Evolutionary conservation across 495 filamentous ascomycete genomes (phyloP), one percentile per base, ranked within the genome.

Genomic region (Podospora fimiseda): DNA sequence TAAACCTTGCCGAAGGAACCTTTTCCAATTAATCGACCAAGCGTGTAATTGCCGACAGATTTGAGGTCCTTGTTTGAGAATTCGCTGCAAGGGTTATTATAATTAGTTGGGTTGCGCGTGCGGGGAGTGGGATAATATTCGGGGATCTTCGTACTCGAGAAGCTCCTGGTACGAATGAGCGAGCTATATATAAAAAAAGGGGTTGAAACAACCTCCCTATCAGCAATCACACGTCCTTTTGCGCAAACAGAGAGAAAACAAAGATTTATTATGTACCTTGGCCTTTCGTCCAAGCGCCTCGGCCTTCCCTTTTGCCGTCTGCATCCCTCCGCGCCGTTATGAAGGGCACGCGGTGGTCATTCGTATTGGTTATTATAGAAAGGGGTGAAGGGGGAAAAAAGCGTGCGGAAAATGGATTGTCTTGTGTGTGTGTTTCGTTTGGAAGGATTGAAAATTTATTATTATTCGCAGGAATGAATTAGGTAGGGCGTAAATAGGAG

Each of bases 1-100:
- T 97, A 98, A 51, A 97, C 93, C 73, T 96, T 97, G 59, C 93
- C 93, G 72, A 97, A 98, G 43, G 89, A 95, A 33, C 93, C 93
- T 66, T 97, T 97, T 47, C 93, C 93, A 63, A 98, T 96, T 44
- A 98, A 75, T 48, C 84, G 82, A 30, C 92, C 93, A 15, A 97
- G 74, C 27, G 86, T 83, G 70, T 98, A 98, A 70, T 97, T 98
- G 46, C 93, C 93, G 51, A 98, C 93, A 37, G 81, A 86, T 53
- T 85, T 83, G 46, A 98, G 80, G 52, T 97, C 94, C 63, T 87
- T 88, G 56, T 88, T 90, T 43, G 89, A 88, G 74, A 98, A 98
- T 70, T 97, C 90, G 70, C 92, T 97, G 66, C n/a, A n/a, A n/a
- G n/a, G n/a, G n/a, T n/a, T n/a, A n/a, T n/a, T 55, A 49, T 22